A percentile compares a stretch with the other conserved stretches of the same genome.
These are phyloP conservation scores for Fusarium sublunatum DNA, from an alignment of 2,329 filamentous ascomycete genomes.

Conservation along the genomic window DNA sequence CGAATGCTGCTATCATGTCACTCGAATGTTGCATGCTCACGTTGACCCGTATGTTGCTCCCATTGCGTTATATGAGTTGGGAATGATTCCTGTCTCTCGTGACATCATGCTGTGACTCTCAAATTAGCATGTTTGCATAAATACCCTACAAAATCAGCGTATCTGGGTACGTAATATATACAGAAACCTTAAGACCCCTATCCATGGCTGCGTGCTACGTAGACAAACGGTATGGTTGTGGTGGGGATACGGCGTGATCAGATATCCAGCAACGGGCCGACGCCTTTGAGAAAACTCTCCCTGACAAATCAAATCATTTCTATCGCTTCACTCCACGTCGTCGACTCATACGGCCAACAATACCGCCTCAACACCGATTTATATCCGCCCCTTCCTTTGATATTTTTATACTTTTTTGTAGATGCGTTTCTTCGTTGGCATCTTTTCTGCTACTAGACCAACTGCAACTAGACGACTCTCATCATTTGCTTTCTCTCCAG, in stretches of 20 bases:
- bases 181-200: not conserved
- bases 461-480: conserved; percentile 22
- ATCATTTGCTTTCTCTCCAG: conserved; percentile 13
- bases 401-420: conserved; percentile 18
- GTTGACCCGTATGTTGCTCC: not conserved
- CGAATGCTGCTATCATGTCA: not conserved
- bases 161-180: not conserved
- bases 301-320: conserved; percentile 49
- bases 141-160: not conserved
- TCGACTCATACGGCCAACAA: conserved; percentile 40
- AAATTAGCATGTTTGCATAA: not conserved
- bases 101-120: not conserved
- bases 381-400: conserved; percentile 2
- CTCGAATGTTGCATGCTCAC: not conserved
- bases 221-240: not conserved
- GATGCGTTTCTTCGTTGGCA: conserved; percentile 35
- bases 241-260: conserved; percentile 36
- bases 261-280: conserved; percentile 36
- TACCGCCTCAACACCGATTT: conserved; percentile 5
- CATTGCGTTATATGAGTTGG: not conserved
- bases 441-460: conserved; percentile 34
- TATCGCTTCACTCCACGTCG: conserved; percentile 31
- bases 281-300: conserved; percentile 23
- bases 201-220: not conserved
- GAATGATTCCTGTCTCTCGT: not conserved